Base-by-base conservation (phyloP, 1,284 basidiomycete genomes). In the Pyrrhoderma lamaoense region DNA sequence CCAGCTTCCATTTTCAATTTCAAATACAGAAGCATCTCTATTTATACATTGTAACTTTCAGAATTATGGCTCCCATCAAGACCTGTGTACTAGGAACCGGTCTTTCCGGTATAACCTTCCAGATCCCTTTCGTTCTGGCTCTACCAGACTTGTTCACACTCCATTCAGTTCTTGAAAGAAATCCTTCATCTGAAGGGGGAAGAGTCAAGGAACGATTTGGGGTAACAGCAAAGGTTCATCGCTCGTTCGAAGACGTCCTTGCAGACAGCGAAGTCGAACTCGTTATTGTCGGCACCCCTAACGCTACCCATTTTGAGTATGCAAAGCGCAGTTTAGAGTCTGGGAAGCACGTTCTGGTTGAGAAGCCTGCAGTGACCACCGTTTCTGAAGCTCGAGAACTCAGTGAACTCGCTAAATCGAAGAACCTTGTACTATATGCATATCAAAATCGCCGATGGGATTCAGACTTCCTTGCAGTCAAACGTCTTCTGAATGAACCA, bases 381-480 rank as follows among this genome's bases (percentile, higher is more conserved):
- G 70, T 71, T 3, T 67, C 67, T 16, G 75, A 93, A 64, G 88
- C 87, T 1, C 69, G 69, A 55, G 81, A 88, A 57, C 77, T 93
- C 27, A 77, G 77, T 34, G 66, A 66, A 9, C 67, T 93, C 43
- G 89, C 90, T 1, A 75, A 73, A 59, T 66, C 71, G 11, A 86
- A 86, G 60, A 72, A 74, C 25, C 70, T 87, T 40, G 73, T 91
- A 27, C 67, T 92, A 37, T 86, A 85, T 58, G 77, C 79, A 2
- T 91, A 82, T 67, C 89, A 93, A 65, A 93, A 93, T 66, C 74
- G 88, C 47, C 75, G 88, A 58, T 90, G 82, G 80, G 87, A 90
- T 65, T 80, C 82, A 1, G 91, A 94, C 63, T 92, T 85, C 67
- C 70, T 91, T 49, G 80, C 89, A 4, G 70, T 93, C 49, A 76